Evolutionary conservation across 345 rosid species (phyloP).

Genomic region (Camelina neglecta): DNA sequence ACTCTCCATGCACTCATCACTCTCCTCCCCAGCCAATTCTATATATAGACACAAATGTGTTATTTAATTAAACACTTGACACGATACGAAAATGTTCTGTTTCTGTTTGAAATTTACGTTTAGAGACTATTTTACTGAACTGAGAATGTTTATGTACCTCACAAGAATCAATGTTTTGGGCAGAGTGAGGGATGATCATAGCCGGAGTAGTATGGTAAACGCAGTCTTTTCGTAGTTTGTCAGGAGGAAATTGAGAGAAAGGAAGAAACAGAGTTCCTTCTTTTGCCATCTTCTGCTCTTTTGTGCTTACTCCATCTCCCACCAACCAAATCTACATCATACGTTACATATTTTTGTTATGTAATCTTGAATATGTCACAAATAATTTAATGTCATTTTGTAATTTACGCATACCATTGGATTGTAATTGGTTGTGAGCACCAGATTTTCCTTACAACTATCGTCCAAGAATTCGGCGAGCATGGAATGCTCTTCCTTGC

Average conservation of each 20-base stretch:
- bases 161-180: conserved; percentile 75
- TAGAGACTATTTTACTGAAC: neutral
- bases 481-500: conserved; percentile 50
- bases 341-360: neutral
- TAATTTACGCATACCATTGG: conserved; percentile 48
- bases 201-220: conserved; percentile 66
- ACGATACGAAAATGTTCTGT: neutral
- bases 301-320: conserved; percentile 55
- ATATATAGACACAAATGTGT: neutral
- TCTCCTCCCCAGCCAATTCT: conserved; percentile 82
- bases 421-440: conserved; percentile 43
- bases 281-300: conserved; percentile 60
- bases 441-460: conserved; percentile 38
- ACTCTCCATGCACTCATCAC: conserved; percentile 79
- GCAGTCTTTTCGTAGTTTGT: conserved; percentile 54
- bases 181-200: conserved; percentile 54
- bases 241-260: conserved; percentile 65
- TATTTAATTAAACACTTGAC: neutral
- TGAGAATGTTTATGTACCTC: conserved; percentile 51
- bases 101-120: neutral
- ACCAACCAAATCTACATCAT: conserved; percentile 64
- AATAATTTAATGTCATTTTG: neutral
- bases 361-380: neutral
- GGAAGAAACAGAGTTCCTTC: conserved; percentile 68
- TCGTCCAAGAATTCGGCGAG: conserved; percentile 46